Base-by-base conservation (phyloP, 495 filamentous ascomycete species). In the Tuber umbilicatum region DNA sequence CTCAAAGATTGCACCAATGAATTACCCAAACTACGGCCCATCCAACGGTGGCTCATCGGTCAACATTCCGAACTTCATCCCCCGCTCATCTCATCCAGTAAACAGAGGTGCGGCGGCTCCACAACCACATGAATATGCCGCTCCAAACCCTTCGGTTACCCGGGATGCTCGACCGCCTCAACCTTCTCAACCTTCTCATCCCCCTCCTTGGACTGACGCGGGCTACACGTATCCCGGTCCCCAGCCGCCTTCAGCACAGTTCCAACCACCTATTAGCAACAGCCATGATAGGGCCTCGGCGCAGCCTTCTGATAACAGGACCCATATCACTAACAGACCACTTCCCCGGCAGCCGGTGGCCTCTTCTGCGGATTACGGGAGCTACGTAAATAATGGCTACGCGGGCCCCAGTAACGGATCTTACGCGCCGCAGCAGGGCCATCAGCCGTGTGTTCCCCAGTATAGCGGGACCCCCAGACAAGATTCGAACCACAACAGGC, bases 221-320 rank as follows among this genome's bases (percentile, higher is more conserved):
- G 67, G 75, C n/a, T 78, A 78, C 68, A 73, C 77, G 41, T 79
- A 79, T 12, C 43, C 76, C 21, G 72, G 77, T 42, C 77, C 76
- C 31, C 73, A 68, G 21, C 77, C 76, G 38, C 71, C 77, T 27
- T 67, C 68, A 69, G 47, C 75, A n/a, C 75, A 78, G 21, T 72
- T 74, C 40, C 75, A 69, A n/a, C 39, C 75, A 67, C 31, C 76
- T 4, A 27, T 39, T 23, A 72, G 71, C 42, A 78, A 78, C 27
- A 74, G 21, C 38, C 45, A 69, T 64, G 77, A 79, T 31, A 64
- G 55, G 55, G 55, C 55, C 27, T 16, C 55, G 3, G 55, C 27
- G 55, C 55, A 35, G 27, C 55, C 55, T 64, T 64, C 55, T 64
- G 55, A 64, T 10, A 64, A 14, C 55, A 64, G 55, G 27, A 35